These are phyloP conservation scores for Yamadazyma atlantica DNA, from an alignment of 1,139 yeast species.

Conservation along the genomic window DNA sequence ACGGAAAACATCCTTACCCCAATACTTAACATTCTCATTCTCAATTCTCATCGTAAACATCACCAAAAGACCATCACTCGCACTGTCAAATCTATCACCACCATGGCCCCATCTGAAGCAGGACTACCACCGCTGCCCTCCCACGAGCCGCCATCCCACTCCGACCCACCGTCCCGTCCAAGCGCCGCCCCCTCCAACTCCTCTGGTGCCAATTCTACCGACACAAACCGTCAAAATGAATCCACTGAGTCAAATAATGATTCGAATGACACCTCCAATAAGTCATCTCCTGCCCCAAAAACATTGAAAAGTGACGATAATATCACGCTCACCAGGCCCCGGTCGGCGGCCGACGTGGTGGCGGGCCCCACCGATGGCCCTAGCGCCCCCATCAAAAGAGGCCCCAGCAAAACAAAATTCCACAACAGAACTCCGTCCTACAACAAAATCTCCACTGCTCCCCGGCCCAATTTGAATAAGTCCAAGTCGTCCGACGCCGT, in stretches of 20 bases:
- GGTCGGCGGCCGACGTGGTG: background rate
- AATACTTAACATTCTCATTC: no score
- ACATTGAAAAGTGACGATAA: conserved; percentile 1
- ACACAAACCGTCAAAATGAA: no score
- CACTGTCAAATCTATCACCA: background rate
- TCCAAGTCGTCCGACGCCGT: conserved; percentile 48
- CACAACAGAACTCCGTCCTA: conserved; percentile 37
- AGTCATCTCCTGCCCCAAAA: background rate
- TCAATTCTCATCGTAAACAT: no score
- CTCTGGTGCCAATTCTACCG: no score
- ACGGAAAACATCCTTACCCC: no score
- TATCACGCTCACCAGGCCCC: background rate
- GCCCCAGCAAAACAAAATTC: conserved; percentile 15
- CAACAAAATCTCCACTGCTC: conserved; percentile 17
- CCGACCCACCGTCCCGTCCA: background rate
- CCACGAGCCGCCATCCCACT: background rate
- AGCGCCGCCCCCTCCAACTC: no score
- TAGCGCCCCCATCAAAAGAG: conserved; percentile 4
- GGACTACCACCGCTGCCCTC: background rate
- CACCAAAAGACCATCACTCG: no score
- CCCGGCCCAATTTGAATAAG: conserved; percentile 36
- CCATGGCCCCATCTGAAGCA: background rate
- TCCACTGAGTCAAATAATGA: no score
- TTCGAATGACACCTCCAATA: no score
- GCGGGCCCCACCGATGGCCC: background rate